Conservation (phyloP, 2,329 filamentous ascomycete species). For the Dryadomyces quercus-mongolicae region DNA sequence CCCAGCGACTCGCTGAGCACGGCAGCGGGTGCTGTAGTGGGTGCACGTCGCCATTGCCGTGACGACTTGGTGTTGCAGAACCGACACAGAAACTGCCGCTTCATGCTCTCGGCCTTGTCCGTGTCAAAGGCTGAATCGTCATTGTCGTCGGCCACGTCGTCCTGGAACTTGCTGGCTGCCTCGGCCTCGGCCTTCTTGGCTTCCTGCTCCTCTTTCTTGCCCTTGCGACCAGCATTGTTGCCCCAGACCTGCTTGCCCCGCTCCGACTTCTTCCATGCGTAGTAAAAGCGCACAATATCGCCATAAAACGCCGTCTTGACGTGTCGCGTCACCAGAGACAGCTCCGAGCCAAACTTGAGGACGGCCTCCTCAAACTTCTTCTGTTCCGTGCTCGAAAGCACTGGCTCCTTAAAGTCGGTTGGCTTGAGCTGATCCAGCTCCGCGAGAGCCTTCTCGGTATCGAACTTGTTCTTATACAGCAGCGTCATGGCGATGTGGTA, state of each 20-base stretch:
- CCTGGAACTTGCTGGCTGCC: constrained; percentile 59
- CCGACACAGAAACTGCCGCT: constrained; percentile 83
- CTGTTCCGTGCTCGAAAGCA: constrained; percentile 62
- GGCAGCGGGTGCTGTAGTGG: constrained; percentile 42
- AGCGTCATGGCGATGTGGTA: constrained; percentile 71
- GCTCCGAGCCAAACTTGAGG: constrained; percentile 80
- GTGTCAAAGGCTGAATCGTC: constrained; percentile 95
- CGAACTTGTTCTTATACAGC: constrained; percentile 59
- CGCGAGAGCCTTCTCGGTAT: constrained; percentile 57
- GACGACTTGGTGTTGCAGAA: constrained; percentile 75
- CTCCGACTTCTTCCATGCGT: constrained; percentile 93
- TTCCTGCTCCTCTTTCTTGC: constrained; percentile 78
- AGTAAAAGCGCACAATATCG: constrained; percentile 85
- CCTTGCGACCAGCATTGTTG: constrained; percentile 73
- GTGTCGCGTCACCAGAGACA: constrained; percentile 69
- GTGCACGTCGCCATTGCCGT: constrained; percentile 84
- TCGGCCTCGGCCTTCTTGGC: constrained; percentile 60
- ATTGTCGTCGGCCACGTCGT: constrained; percentile 82
- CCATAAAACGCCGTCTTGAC: constrained; percentile 72
- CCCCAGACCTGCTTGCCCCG: constrained; percentile 84
- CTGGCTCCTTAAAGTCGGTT: constrained; percentile 71
- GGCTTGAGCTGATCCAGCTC: constrained; percentile 57
- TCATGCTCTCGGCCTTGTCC: constrained; percentile 67
- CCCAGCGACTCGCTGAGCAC: constrained; percentile 42
- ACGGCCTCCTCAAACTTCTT: constrained; percentile 92